Evolutionary conservation across 2,329 filamentous ascomycete species (phyloP), one percentile per base, ranked within the genome.

Genomic region (Scytalidium lignicola): DNA sequence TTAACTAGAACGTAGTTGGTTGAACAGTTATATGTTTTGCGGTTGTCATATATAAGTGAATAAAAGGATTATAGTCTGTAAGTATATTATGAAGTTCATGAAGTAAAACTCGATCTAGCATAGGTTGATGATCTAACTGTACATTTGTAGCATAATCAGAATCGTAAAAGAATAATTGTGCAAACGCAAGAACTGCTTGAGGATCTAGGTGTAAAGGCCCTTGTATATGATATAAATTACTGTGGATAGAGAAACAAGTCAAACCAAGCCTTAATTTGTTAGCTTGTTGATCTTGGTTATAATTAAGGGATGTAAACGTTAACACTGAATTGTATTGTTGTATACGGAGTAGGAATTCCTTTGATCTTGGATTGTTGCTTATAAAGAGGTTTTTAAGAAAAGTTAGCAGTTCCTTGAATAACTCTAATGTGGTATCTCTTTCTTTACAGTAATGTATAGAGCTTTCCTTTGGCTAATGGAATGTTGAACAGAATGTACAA

Each of bases 101-200:
- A 15, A 47, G 20, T 15, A 47, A 9, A 17, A 21, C 20, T 40
- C 37, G 37, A n/a, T 47, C 23, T 2, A 47, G 22, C 3, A 5
- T 2, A 5, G 20, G 17, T 13, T 23, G 21, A 2, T 8, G 18
- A 22, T 41, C 10, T 12, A 23, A 17, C 6, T 29, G 19, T 5
- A 40, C 29, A 40, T 46, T 22, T 7, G 20, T 47, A 18, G 37
- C 21, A 28, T 41, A 47, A 3, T n/a, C 18, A 17, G 37, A 28
- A 18, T 48, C 21, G 17, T 48, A 48, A 21, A 48, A 48, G 18
- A 48, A 48, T 3, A 48, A 17, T 29, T 48, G 21, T 4, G 40
- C 22, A 43, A 48, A 48, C 32, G 6, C 15, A 13, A n/a, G n/a
- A 15, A 15, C 15, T 17, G 32, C 6, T 37, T 37, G 5, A 37